Conservation (phyloP, 2,329 filamentous ascomycete species). For the Orbilia blumenaviensis region DNA sequence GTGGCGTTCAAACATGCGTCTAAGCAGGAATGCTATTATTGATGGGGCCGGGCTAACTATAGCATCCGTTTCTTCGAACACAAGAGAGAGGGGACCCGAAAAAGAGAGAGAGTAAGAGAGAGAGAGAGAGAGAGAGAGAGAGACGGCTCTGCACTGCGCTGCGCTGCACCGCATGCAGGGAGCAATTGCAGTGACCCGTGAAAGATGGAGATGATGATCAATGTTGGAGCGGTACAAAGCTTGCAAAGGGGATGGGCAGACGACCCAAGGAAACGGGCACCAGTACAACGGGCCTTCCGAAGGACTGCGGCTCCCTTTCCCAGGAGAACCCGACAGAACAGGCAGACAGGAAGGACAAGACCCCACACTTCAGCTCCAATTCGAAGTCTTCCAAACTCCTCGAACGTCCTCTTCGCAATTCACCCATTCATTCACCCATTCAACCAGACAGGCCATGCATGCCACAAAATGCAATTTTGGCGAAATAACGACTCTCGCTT, state of each 20-base stretch:
- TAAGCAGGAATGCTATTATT: conserved; percentile 10
- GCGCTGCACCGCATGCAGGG: not conserved
- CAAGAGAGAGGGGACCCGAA: not conserved
- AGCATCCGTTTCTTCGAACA: not conserved
- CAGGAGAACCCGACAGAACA: conserved; percentile 31
- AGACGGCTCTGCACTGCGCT: too few relatives aligned
- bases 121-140: not conserved
- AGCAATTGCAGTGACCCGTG: too few relatives aligned
- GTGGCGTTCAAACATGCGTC: conserved; percentile 28
- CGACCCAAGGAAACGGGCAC: conserved; percentile 26
- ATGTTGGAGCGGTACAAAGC: conserved; percentile 13
- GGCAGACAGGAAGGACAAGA: conserved; percentile 9
- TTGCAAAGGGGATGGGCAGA: conserved; percentile 8
- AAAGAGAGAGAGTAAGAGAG: not conserved
- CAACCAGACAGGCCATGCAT: not conserved
- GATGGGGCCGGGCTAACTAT: not conserved
- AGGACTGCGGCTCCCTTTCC: conserved; percentile 35
- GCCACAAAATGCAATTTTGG: conserved; percentile 13
- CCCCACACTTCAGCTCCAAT: conserved; percentile 7
- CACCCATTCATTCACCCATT: too few relatives aligned
- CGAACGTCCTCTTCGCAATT: not conserved
- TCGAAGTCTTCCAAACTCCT: too few relatives aligned
- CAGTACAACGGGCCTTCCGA: conserved; percentile 46
- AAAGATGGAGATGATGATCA: too few relatives aligned
- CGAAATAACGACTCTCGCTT: not conserved